These are phyloP conservation scores for Amylocarpus encephaloides DNA, from an alignment of 2,329 filamentous ascomycete genomes.

Conservation along the genomic window DNA sequence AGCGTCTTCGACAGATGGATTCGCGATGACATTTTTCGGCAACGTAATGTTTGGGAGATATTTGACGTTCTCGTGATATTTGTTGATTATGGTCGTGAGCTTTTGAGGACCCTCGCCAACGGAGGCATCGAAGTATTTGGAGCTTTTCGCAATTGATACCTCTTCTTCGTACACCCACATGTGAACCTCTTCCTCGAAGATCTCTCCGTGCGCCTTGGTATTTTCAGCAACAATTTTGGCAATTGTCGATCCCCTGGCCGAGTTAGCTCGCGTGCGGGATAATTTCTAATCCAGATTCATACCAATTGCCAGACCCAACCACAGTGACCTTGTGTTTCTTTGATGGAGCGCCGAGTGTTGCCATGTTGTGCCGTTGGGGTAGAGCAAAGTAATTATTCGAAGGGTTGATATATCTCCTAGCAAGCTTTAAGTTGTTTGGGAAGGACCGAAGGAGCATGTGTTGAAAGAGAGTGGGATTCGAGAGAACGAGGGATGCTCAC, in stretches of 20 bases:
- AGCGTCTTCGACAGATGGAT: conserved; percentile 71
- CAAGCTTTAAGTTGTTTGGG: conserved; percentile 17
- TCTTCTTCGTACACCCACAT: conserved; percentile 99
- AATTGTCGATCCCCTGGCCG: conserved; percentile 82
- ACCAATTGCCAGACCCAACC: conserved; percentile 96
- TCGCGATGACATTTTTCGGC: conserved; percentile 76
- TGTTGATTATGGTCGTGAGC: conserved; percentile 87
- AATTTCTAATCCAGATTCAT: conserved; percentile 25
- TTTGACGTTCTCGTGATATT: conserved; percentile 91
- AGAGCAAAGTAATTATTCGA: conserved; percentile 14
- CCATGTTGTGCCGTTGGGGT: conserved; percentile 27
- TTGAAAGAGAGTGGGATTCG: background rate
- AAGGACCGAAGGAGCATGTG: conserved; percentile 19
- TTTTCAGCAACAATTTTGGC: conserved; percentile 96
- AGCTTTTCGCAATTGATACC: conserved; percentile 64
- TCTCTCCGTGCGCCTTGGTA: conserved; percentile 64
- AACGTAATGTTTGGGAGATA: conserved; percentile 87
- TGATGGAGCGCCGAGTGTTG: conserved; percentile 40
- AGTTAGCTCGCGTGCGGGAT: conserved; percentile 5
- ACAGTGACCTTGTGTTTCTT: conserved; percentile 91
- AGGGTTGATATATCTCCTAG: conserved; percentile 17
- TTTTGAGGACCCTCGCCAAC: conserved; percentile 65
- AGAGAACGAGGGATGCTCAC: no score
- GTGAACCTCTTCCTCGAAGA: conserved; percentile 86
- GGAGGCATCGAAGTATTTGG: conserved; percentile 63